Evolutionary conservation across 768 basidiomycete species (phyloP), one percentile per base, ranked within the genome.

Genomic region (Saitozyma podzolica): DNA sequence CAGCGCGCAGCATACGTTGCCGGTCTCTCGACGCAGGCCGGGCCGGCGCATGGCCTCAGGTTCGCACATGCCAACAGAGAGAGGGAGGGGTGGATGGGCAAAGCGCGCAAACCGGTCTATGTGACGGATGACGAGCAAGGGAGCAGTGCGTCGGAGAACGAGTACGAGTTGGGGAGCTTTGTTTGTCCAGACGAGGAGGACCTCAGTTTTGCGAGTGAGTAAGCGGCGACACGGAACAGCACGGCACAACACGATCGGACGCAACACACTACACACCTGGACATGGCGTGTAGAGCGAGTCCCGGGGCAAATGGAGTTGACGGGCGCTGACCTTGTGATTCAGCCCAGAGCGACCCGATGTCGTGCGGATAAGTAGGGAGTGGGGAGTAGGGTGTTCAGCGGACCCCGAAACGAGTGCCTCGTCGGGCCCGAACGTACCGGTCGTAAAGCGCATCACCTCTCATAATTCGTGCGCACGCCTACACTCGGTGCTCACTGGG

Each of bases 1-100:
- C 80, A 80, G 58, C 72, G 63, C 17, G 70, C 69, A 3, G 68
- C 74, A 0, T 80, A 80, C 62, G 37, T 69, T 2, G 72, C 76
- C 19, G 77, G 78, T 6, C 57, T 79, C 6, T 62, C 71, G 5
- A 78, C 78, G 0, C 78, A 78, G 52, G 74, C 63, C 4, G 59
- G 53, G 52, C 60, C 61, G 41, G 40, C 52, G 29, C 62, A 57
- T 45, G 72, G 75, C 11, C 60, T 75, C n/a, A 56, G 58, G 37
- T 75, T 78, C 54, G 61, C 29, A 8, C 56, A 59, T 29, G 42
- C 57, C 14, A 48, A 48, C 9, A 66, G 64, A 17, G 62, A 57
- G 20, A 41, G 50, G 17, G 51, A 62, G 6, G 64, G 60, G 20
- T 76, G 75, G 49, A 58, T 78, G 50, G 68, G 63, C 0, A 77